A percentile compares a stretch with the other conserved stretches of the same genome.
Conservation (phyloP, 345 rosid species). For the Ceriops decandra region DNA sequence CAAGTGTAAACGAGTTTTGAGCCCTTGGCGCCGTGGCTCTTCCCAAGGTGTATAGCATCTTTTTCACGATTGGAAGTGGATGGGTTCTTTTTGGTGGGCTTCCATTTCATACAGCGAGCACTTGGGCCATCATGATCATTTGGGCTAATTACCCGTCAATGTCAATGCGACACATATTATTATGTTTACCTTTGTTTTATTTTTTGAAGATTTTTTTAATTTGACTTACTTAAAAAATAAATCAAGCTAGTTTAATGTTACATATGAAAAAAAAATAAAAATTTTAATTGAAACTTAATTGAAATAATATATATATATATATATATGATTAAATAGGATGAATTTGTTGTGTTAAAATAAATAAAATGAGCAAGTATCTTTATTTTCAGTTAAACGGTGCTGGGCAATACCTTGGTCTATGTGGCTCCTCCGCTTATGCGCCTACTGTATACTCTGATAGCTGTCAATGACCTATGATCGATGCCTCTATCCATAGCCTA, state of each 20-base stretch:
- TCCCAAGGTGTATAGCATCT: slow-evolving; percentile 9
- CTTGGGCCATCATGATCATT: not conserved
- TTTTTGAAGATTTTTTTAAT: not conserved
- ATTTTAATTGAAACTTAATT: too few relatives aligned
- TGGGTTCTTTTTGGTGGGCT: slow-evolving; percentile 29
- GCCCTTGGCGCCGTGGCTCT: not conserved
- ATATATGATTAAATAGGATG: too few relatives aligned
- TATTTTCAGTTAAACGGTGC: slow-evolving; percentile 23
- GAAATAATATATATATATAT: too few relatives aligned
- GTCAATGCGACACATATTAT: slow-evolving; percentile 3
- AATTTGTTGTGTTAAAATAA: too few relatives aligned
- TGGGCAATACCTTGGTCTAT: slow-evolving; percentile 51
- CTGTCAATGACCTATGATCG: not conserved
- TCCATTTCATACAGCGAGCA: slow-evolving; percentile 24
- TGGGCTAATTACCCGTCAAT: not conserved
- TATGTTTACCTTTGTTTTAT: not conserved
- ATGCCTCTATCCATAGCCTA: slow-evolving; percentile 10
- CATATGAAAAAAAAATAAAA: too few relatives aligned
- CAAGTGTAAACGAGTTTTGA: not conserved
- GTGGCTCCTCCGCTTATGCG: slow-evolving; percentile 50
- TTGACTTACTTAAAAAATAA: too few relatives aligned
- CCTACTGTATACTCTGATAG: slow-evolving; percentile 47
- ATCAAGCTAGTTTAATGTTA: slow-evolving; percentile 22
- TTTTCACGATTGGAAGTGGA: slow-evolving; percentile 27
- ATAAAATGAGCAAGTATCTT: not conserved